These are phyloP conservation scores for Debaryomyces sp. DNA, from an alignment of 1,139 yeast species.

Conservation along the genomic window DNA sequence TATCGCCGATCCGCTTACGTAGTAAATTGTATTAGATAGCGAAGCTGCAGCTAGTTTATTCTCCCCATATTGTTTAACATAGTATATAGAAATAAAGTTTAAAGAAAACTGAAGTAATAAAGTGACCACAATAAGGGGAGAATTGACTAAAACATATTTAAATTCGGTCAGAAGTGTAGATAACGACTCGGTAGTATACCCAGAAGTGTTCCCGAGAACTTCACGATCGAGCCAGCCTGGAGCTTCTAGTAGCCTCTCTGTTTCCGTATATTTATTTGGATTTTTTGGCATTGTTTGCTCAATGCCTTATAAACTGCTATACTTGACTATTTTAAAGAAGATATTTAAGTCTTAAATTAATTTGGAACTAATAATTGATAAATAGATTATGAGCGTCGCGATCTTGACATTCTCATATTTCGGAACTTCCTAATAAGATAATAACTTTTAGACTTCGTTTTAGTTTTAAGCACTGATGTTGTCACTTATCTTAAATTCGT, in stretches of 20 bases:
- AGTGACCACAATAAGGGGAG: not conserved
- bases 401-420: not conserved
- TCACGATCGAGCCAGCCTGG: not conserved
- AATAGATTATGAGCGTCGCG: not conserved
- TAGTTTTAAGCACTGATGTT: too few relatives aligned
- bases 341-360: too few relatives aligned
- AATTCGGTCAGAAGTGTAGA: not conserved
- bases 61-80: slow-evolving; percentile 2
- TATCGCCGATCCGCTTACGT: slow-evolving; percentile 1
- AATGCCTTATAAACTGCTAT: not conserved
- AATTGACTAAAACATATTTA: not conserved
- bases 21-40: slow-evolving; percentile 3
- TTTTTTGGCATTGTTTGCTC: not conserved
- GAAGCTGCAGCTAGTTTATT: slow-evolving; percentile 3
- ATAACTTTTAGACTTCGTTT: too few relatives aligned
- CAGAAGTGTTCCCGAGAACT: not conserved
- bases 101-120: slow-evolving; percentile 1
- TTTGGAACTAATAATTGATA: not conserved
- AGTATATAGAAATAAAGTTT: slow-evolving; percentile 1
- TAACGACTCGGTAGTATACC: not conserved
- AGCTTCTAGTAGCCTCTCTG: not conserved
- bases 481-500: too few relatives aligned
- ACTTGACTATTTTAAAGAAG: not conserved
- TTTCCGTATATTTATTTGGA: not conserved
- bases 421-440: not conserved